These are phyloP conservation scores for Lentinus tigrinus DNA, from an alignment of 768 basidiomycete genomes.

Conservation along the genomic window DNA sequence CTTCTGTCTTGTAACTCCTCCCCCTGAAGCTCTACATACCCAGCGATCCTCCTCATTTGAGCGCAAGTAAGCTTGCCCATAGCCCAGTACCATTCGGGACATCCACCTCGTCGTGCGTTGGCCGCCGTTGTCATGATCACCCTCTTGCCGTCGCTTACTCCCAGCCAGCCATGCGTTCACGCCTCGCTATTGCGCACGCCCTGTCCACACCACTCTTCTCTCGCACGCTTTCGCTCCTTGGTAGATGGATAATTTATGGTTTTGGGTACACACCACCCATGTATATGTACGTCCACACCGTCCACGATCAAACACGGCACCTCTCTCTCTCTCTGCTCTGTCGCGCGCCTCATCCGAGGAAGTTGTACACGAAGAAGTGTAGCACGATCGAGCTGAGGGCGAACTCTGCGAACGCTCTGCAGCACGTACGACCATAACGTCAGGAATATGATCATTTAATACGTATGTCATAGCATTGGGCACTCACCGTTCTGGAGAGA, in stretches of 20 bases:
- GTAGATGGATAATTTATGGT: constrained; percentile 8
- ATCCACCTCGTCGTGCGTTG: neutral
- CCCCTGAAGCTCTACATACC: neutral
- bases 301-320: neutral
- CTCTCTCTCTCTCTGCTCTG: neutral
- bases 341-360: constrained; percentile 65
- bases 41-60: constrained; percentile 79
- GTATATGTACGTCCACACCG: constrained; percentile 13
- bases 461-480: neutral
- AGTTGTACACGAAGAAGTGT: constrained; percentile 99
- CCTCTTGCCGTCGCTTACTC: neutral
- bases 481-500: constrained; percentile 89
- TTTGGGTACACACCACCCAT: constrained; percentile 3
- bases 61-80: constrained; percentile 33
- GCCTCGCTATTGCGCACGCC: neutral
- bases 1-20: neutral
- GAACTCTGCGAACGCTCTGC: constrained; percentile 96
- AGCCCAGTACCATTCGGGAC: neutral
- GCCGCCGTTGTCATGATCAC: neutral
- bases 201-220: neutral
- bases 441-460: neutral
- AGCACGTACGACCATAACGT: neutral
- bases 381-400: constrained; percentile 91
- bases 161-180: neutral
- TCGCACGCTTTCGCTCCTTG: neutral